Conservation (phyloP, 169 alveolate genomes). For the Eimeria brunetti region DNA sequence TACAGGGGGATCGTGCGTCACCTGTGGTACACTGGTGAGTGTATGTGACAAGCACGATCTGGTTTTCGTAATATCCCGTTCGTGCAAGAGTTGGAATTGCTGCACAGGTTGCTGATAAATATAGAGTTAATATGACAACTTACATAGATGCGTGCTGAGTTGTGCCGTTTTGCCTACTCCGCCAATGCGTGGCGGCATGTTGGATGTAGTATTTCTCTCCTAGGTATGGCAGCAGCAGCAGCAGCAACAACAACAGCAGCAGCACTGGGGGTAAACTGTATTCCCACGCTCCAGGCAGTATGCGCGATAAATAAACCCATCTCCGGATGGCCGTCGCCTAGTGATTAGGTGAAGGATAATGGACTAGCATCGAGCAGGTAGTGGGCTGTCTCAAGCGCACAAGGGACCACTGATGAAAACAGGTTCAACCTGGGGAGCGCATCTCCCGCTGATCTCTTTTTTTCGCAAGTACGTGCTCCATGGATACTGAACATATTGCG, state of each 20-base stretch:
- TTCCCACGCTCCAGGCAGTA: not conserved
- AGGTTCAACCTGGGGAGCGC: not conserved
- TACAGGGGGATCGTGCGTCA: not conserved
- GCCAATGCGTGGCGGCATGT: not conserved
- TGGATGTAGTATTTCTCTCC: too few species aligned
- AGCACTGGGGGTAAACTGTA: not conserved
- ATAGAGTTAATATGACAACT: not conserved
- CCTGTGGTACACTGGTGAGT: not conserved
- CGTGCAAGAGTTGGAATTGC: not conserved
- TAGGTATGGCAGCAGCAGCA: too few species aligned
- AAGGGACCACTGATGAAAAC: not conserved
- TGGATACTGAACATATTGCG: too few species aligned
- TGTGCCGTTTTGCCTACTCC: not conserved
- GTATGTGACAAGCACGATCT: not conserved
- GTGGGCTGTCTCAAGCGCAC: not conserved
- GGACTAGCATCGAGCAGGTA: not conserved
- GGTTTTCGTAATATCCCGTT: not conserved
- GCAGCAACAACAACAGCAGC: too few species aligned
- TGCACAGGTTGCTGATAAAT: not conserved
- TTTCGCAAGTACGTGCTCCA: not conserved
- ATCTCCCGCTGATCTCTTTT: not conserved
- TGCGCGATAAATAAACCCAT: not conserved
- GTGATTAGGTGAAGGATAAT: not conserved
- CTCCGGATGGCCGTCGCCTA: not conserved
- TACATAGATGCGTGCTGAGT: too few species aligned